phyloP scores from a whole-genome alignment of 1,284 basidiomycete genomes.

The Malassezia dermatis region DNA sequence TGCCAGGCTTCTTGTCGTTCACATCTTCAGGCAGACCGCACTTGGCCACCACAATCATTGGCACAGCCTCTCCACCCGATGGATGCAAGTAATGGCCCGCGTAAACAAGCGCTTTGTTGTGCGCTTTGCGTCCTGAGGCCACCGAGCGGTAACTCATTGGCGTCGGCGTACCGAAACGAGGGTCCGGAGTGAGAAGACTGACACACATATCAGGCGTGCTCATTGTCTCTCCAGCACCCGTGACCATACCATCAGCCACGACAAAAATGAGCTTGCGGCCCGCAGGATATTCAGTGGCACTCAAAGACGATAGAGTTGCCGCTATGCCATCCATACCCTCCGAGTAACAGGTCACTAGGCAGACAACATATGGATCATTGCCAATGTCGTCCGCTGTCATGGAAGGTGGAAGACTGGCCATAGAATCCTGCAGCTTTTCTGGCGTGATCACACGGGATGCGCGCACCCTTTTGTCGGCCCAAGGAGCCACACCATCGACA shows the following conservation, averaged over 20 bases:
- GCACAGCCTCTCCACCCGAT: constrained; percentile 69
- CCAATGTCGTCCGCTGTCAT: constrained; percentile 33
- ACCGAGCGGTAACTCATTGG: constrained; percentile 92
- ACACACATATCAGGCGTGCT: constrained; percentile 97
- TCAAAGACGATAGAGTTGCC: constrained; percentile 85
- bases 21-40: constrained; percentile 69
- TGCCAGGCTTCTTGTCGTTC: constrained; percentile 83
- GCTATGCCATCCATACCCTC: constrained; percentile 86
- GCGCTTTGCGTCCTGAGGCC: constrained; percentile 72
- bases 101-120: constrained; percentile 96
- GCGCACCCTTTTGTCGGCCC: constrained; percentile 65
- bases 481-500: constrained; percentile 80
- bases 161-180: constrained; percentile 85
- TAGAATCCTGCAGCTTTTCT: constrained; percentile 50
- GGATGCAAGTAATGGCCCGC: constrained; percentile 78
- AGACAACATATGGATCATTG: constrained; percentile 77
- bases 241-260: constrained; percentile 98
- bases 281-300: constrained; percentile 79
- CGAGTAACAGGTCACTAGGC: constrained; percentile 93
- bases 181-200: constrained; percentile 78
- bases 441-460: constrained; percentile 70
- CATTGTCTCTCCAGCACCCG: constrained; percentile 83
- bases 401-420: constrained; percentile 13
- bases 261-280: constrained; percentile 82
- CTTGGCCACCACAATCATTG: constrained; percentile 92